These are phyloP conservation scores for Leccinum sublutescens DNA, from an alignment of 768 basidiomycete genomes.

Conservation along the genomic window DNA sequence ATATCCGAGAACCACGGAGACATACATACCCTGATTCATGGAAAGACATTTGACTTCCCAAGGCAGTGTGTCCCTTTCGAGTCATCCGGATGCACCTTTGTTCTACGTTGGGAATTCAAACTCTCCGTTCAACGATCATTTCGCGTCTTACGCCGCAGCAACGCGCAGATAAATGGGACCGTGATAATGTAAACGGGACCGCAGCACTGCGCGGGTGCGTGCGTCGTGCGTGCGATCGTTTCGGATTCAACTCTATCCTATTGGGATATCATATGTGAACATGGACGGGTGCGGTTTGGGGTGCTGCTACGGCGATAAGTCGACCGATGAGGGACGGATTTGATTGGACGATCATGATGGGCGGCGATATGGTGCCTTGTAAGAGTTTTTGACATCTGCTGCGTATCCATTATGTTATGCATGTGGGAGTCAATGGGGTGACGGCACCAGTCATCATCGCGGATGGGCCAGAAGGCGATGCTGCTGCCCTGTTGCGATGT, in stretches of 20 bases:
- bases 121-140: not conserved
- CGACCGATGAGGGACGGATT: not conserved
- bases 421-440: not conserved
- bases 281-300: not conserved
- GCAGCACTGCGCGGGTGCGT: conserved; percentile 4
- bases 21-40: not conserved
- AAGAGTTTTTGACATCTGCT: not conserved
- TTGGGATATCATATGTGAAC: not conserved
- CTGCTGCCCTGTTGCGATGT: not conserved
- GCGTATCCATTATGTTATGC: not conserved
- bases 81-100: not conserved
- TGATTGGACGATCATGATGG: conserved; percentile 5
- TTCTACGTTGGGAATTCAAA: not conserved
- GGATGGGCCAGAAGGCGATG: not conserved
- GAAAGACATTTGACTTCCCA: not conserved
- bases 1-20: conserved; percentile 10
- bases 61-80: not conserved
- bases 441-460: not conserved
- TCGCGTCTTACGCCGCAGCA: not conserved
- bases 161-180: not conserved
- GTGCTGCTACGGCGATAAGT: conserved; percentile 4
- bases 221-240: not conserved
- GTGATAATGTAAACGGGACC: conserved; percentile 8
- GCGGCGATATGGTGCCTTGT: conserved; percentile 8
- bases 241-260: not conserved